Percentiles rank a stretch among this genome's conserved stretches.
These are phyloP conservation scores for Periconia sp. DNA, from an alignment of 2,329 filamentous ascomycete species.

Conservation along the genomic window DNA sequence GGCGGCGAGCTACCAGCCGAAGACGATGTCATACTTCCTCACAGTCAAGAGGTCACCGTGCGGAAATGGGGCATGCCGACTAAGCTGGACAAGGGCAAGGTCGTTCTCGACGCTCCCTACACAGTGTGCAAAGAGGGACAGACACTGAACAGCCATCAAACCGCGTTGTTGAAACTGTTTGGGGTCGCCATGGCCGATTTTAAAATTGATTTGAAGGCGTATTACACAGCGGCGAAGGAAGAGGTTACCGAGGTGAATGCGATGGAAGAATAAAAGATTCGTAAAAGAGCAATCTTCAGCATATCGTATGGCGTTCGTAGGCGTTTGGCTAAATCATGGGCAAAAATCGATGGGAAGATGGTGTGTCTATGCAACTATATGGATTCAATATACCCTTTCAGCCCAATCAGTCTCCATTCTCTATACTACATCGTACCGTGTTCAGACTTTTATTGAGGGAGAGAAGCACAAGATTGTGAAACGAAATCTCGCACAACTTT, in stretches of 20 bases:
- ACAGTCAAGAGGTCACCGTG: slow-evolving; percentile 87
- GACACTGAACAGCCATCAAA: slow-evolving; percentile 85
- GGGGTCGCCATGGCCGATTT: slow-evolving; percentile 90
- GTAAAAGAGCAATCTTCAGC: background rate
- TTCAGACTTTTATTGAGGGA: too few species aligned
- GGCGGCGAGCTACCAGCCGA: slow-evolving; percentile 78
- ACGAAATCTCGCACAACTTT: too few species aligned
- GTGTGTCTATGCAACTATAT: background rate
- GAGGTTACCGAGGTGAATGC: slow-evolving; percentile 55
- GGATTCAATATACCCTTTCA: slow-evolving; percentile 2
- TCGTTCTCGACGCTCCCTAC: slow-evolving; percentile 74
- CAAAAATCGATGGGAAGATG: background rate
- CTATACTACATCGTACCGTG: too few species aligned
- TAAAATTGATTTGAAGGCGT: slow-evolving; percentile 75
- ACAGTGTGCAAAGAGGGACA: slow-evolving; percentile 84
- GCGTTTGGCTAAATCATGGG: background rate
- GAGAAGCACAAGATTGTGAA: too few species aligned
- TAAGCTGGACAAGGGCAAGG: slow-evolving; percentile 82
- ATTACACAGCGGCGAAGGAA: slow-evolving; percentile 40
- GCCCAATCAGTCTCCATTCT: background rate
- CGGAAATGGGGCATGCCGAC: slow-evolving; percentile 88
- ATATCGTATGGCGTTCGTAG: background rate
- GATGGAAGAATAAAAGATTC: slow-evolving; percentile 48
- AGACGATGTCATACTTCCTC: slow-evolving; percentile 82
- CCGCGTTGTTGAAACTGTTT: slow-evolving; percentile 90